Evolutionary conservation across 176 grass and related monocot species (phyloP).

Genomic region (Paspalum notatum): DNA sequence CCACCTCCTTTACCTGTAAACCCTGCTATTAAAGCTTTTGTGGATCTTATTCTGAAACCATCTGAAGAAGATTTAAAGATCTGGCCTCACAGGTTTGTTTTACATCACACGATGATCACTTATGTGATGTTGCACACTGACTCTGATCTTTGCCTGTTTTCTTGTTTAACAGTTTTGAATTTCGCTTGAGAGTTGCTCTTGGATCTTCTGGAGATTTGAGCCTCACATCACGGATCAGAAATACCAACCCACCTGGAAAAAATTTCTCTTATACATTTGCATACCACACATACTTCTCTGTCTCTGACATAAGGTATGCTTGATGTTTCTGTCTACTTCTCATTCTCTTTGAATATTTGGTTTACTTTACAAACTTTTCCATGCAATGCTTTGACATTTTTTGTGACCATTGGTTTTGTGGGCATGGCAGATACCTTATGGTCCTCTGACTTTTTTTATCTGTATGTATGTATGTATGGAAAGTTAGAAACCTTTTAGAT

Average conservation of each 20-base stretch:
- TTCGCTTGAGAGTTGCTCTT: conserved; percentile 88
- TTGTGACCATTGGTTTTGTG: neutral
- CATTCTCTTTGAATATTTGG: conserved; percentile 12
- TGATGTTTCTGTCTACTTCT: conserved; percentile 14
- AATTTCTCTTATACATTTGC: conserved; percentile 89
- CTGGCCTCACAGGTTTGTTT: conserved; percentile 84
- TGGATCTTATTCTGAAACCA: conserved; percentile 82
- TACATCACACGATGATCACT: neutral
- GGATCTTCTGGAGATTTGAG: conserved; percentile 83
- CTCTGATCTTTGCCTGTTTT: conserved; percentile 12
- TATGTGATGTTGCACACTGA: conserved; percentile 9
- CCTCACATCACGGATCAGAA: conserved; percentile 86
- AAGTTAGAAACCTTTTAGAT: neutral
- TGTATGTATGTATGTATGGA: conserved; percentile 3
- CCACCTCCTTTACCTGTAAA: conserved; percentile 71
- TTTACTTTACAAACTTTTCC: neutral
- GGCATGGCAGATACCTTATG: neutral
- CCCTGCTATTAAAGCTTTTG: conserved; percentile 65
- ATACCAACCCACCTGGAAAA: conserved; percentile 82
- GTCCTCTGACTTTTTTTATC: neutral
- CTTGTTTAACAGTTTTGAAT: conserved; percentile 53
- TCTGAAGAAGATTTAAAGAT: conserved; percentile 74
- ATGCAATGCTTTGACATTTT: neutral
- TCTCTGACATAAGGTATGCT: conserved; percentile 68
- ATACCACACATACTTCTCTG: conserved; percentile 94